Evolutionary conservation across 768 basidiomycete genomes (phyloP).

Genomic region (Suillus americanus): DNA sequence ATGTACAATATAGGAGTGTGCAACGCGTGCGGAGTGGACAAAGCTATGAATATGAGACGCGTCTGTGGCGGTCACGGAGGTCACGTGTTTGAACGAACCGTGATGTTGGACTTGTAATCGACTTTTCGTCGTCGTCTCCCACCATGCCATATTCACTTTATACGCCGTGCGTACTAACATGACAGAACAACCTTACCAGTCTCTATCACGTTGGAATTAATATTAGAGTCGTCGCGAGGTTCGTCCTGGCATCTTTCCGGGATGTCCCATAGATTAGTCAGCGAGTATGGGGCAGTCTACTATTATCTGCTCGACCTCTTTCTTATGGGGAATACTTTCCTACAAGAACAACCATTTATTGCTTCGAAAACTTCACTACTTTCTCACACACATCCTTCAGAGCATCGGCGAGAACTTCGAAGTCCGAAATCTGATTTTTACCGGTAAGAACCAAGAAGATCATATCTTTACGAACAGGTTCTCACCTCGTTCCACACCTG

Average conservation of each 20-base stretch:
- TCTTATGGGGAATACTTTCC: neutral
- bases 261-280: neutral
- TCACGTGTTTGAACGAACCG: constrained; percentile 3
- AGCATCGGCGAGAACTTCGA: constrained; percentile 28
- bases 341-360: neutral
- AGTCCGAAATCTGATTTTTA: constrained; percentile 28
- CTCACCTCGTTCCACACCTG: constrained; percentile 35
- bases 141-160: neutral
- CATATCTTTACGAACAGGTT: neutral
- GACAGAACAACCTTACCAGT: neutral
- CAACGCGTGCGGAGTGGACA: neutral
- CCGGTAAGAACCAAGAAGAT: neutral
- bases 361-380: constrained; percentile 12
- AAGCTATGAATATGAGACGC: constrained; percentile 1
- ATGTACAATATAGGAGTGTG: neutral
- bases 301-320: neutral
- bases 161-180: neutral
- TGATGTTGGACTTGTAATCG: neutral
- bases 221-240: neutral
- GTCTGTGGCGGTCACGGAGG: neutral
- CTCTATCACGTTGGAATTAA: neutral
- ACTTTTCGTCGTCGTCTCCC: neutral
- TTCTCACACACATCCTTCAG: constrained; percentile 23
- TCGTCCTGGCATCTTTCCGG: neutral
- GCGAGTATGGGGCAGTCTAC: no score